Evolutionary conservation across 495 filamentous ascomycete species (phyloP).

Genomic region (Xylaria telfairii): DNA sequence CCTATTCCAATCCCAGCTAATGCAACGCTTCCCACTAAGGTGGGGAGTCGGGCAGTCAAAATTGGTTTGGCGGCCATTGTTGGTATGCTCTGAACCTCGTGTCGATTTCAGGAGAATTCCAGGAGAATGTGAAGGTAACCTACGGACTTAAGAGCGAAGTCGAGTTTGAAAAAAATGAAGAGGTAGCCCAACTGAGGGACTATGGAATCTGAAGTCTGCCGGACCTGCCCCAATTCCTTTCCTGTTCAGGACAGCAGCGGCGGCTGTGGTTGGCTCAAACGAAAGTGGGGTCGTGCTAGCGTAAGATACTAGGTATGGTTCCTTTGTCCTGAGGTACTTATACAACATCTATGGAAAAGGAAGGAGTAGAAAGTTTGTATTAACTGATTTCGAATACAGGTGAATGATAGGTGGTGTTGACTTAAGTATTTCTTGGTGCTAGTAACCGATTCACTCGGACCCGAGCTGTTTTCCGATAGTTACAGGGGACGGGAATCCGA

Average conservation of each 20-base stretch:
- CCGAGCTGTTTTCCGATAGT: constrained; percentile 3
- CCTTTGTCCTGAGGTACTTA: too few species aligned
- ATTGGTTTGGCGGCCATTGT: constrained; percentile 17
- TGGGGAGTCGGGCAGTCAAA: not conserved
- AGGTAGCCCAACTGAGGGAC: too few species aligned
- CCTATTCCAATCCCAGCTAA: constrained; percentile 30
- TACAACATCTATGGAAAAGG: too few species aligned
- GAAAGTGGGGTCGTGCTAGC: not conserved
- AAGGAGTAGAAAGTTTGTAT: not conserved
- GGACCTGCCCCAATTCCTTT: constrained; percentile 19
- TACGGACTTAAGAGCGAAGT: not conserved
- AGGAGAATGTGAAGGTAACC: not conserved
- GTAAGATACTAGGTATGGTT: not conserved
- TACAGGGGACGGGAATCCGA: constrained; percentile 7
- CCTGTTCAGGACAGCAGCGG: constrained; percentile 1
- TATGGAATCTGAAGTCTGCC: too few species aligned
- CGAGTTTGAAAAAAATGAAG: not conserved
- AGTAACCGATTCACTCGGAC: not conserved
- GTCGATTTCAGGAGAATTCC: not conserved
- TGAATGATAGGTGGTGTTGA: not conserved
- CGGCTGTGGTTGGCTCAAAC: constrained; percentile 16
- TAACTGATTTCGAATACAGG: not conserved
- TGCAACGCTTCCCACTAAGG: constrained; percentile 21
- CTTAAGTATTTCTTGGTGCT: not conserved
- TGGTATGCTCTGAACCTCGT: not conserved